These are phyloP conservation scores for Yamagishiella unicocca DNA, from an alignment of 139 green algal genomes.

Conservation along the genomic window DNA sequence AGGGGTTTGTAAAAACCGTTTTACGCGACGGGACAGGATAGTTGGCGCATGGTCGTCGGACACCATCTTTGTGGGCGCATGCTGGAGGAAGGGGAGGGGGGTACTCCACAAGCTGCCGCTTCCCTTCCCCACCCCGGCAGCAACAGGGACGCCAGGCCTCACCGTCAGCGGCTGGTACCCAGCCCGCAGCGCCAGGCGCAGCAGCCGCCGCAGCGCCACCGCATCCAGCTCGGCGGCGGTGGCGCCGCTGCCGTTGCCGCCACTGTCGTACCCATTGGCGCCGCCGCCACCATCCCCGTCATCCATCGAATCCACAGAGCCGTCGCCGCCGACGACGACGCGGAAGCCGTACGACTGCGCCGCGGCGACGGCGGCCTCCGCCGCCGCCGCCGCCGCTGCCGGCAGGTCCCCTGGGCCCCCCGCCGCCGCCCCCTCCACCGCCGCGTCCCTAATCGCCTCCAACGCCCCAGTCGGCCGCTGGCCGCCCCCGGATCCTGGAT, in stretches of 20 bases:
- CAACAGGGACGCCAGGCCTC: neutral
- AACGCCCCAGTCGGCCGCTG: too few relatives aligned
- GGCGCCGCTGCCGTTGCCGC: neutral
- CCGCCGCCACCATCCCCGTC: neutral
- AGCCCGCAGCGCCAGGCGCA: conserved; percentile 20
- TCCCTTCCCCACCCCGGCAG: too few relatives aligned
- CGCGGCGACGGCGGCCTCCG: neutral
- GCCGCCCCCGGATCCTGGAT: too few relatives aligned
- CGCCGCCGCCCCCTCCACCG: neutral
- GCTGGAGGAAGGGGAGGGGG: too few relatives aligned
- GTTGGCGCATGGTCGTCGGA: too few relatives aligned
- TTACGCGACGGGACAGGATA: too few relatives aligned
- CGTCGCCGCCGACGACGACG: neutral
- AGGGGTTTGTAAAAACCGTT: too few relatives aligned
- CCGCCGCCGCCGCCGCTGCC: neutral
- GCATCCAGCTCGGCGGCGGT: conserved; percentile 21
- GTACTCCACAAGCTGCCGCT: too few relatives aligned
- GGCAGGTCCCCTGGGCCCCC: neutral
- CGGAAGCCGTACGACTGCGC: neutral
- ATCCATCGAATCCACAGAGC: neutral
- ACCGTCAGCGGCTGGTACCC: conserved; percentile 29
- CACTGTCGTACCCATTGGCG: neutral
- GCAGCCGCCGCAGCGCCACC: conserved; percentile 25
- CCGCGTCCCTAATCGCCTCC: too few relatives aligned
- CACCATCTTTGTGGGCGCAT: too few relatives aligned